Percentiles rank a stretch among this genome's conserved stretches.
These are phyloP conservation scores for Chlamydomonas schloesseri DNA, from an alignment of 139 green algal genomes.

Conservation along the genomic window DNA sequence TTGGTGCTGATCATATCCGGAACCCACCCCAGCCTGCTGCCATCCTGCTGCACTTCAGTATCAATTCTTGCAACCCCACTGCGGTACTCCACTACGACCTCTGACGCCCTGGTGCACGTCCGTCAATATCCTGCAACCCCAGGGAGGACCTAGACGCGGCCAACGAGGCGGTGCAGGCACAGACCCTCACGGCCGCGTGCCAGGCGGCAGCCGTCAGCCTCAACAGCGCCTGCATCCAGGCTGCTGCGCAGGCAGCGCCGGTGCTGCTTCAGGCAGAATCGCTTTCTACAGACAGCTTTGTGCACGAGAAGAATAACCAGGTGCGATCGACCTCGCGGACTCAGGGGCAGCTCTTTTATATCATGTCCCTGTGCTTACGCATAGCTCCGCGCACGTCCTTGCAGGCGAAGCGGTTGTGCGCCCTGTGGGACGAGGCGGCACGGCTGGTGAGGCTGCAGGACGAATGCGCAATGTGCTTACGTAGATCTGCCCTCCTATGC, in stretches of 20 bases:
- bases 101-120: too few species aligned
- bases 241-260: background rate
- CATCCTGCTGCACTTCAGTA: too few species aligned
- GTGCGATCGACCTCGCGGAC: too few species aligned
- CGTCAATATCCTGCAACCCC: background rate
- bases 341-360: too few species aligned
- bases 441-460: background rate
- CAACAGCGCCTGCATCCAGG: background rate
- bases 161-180: background rate
- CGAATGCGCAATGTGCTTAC: too few species aligned
- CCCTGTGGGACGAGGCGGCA: conserved; percentile 29
- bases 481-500: too few species aligned
- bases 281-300: background rate
- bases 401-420: conserved; percentile 6
- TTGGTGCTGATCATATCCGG: too few species aligned
- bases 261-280: background rate
- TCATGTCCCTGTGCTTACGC: too few species aligned
- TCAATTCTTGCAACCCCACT: too few species aligned
- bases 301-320: conserved; percentile 30
- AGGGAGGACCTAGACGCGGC: conserved; percentile 5
- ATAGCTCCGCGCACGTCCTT: too few species aligned
- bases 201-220: background rate
- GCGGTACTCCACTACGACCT: too few species aligned
- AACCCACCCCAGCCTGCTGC: too few species aligned
- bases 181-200: background rate